Evolutionary conservation across 306 rosid genomes (phyloP).

Genomic region (Castanospermum australe): DNA sequence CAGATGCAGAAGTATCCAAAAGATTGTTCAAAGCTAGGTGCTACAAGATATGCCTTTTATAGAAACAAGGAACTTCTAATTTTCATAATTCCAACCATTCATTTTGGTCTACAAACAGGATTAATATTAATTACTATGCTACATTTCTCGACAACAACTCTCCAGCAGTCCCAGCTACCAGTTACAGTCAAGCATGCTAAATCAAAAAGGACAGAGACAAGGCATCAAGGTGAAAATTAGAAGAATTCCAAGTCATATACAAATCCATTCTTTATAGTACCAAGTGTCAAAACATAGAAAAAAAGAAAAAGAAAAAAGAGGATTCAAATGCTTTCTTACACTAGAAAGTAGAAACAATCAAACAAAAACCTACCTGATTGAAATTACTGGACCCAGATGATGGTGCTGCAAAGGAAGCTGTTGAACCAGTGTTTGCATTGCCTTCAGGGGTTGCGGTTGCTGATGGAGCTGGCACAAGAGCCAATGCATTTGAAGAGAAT

Average conservation of each 20-base stretch:
- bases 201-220: neutral
- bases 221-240: neutral
- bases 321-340: neutral
- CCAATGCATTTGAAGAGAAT: slow-evolving; percentile 63
- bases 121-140: neutral
- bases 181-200: neutral
- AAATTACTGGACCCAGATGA: slow-evolving; percentile 44
- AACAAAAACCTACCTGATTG: slow-evolving; percentile 57
- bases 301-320: neutral
- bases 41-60: neutral
- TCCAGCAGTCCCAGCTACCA: neutral
- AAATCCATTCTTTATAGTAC: neutral
- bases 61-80: neutral
- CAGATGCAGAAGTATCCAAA: neutral
- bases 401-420: slow-evolving; percentile 47
- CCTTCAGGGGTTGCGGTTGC: slow-evolving; percentile 44
- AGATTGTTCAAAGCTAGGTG: neutral
- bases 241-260: slow-evolving; percentile 1
- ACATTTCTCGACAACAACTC: slow-evolving; percentile 3
- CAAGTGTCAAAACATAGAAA: neutral
- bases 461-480: slow-evolving; percentile 65
- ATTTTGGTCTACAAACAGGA: neutral
- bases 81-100: slow-evolving; percentile 1
- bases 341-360: slow-evolving; percentile 1
- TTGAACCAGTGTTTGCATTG: slow-evolving; percentile 41